These are phyloP conservation scores for Curvularia hawaiiensis DNA, from an alignment of 2,329 filamentous ascomycete species.

Conservation along the genomic window DNA sequence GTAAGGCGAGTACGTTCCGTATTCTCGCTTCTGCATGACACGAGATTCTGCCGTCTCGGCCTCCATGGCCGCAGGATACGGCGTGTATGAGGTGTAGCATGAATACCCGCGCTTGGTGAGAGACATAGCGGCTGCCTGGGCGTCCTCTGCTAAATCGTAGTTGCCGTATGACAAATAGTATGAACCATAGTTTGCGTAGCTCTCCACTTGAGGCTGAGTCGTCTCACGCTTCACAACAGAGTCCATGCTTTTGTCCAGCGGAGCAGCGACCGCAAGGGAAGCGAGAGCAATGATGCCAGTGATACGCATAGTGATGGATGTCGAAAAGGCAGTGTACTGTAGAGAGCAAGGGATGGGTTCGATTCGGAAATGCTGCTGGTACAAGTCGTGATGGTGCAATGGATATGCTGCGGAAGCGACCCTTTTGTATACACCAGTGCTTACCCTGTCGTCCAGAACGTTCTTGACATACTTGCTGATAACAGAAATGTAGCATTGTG, in stretches of 20 bases:
- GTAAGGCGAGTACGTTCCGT: conserved; percentile 4
- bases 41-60: background rate
- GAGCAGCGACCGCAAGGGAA: conserved; percentile 16
- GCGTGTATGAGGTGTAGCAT: background rate
- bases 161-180: conserved; percentile 5
- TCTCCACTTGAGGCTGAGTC: background rate
- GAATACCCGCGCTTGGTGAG: background rate
- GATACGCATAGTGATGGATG: conserved; percentile 21
- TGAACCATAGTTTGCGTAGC: background rate
- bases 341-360: background rate
- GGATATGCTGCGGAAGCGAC: background rate
- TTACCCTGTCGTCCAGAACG: background rate
- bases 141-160: conserved; percentile 1
- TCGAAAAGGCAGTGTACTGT: background rate
- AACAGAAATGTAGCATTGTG: conserved; percentile 8
- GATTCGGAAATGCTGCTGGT: background rate
- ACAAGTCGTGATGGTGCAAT: background rate
- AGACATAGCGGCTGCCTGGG: background rate
- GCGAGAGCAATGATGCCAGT: conserved; percentile 19
- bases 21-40: background rate
- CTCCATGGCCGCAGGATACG: background rate
- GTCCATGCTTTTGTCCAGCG: conserved; percentile 13
- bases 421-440: conserved; percentile 13
- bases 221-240: conserved; percentile 1
- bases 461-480: background rate